Evolutionary conservation across 768 basidiomycete species (phyloP), one percentile per base, ranked within the genome.

Genomic region (Podaxis sp.): DNA sequence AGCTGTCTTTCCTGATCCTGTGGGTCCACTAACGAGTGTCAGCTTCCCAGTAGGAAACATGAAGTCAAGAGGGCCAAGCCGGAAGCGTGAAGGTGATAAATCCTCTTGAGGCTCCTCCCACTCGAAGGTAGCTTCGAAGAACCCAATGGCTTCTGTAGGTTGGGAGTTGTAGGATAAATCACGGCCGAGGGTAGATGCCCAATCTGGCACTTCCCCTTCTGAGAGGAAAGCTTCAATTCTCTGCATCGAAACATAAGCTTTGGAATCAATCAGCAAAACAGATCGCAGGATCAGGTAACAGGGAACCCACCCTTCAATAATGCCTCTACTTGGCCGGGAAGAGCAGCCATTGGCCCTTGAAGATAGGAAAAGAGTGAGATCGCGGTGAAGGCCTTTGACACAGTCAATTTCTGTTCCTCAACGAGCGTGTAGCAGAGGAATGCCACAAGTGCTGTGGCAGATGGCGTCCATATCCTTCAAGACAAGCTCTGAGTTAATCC

Each of bases 311-410:
- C 87, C 49, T 87, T 77, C 8, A 89, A 71, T 73, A 89, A 75
- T 5, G 87, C 86, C 63, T 87, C 85, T 29, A 90, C 74, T 65
- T 89, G 86, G 0, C 75, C 79, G 2, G 88, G 88, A 50, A 90
- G 74, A 15, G 79, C 79, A 4, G 84, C 82, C 85, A 90, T 87
- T 2, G 88, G 85, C 29, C 78, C 80, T 66, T 89, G 86, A 3
- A 93, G 75, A 71, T 89, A 84, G 1, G 84, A 79, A 74, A 95
- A 93, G 19, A 93, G 76, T 1, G 90, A 86, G 22, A 94, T 82
- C 0, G 91, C 82, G 0, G 91, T 91, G 75, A 94, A 94, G 0
- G 91, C 92, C 64, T 88, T 87, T 0, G 90, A 86, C 3, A 93
- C 89, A 0, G 91, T 93, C 19, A 94, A 73, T 24, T 78, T 80